A percentile compares a stretch with the other conserved stretches of the same genome.
phyloP scores from a whole-genome alignment of 1,139 yeast genomes.

The Zygosaccharomyces pseudobailii region DNA sequence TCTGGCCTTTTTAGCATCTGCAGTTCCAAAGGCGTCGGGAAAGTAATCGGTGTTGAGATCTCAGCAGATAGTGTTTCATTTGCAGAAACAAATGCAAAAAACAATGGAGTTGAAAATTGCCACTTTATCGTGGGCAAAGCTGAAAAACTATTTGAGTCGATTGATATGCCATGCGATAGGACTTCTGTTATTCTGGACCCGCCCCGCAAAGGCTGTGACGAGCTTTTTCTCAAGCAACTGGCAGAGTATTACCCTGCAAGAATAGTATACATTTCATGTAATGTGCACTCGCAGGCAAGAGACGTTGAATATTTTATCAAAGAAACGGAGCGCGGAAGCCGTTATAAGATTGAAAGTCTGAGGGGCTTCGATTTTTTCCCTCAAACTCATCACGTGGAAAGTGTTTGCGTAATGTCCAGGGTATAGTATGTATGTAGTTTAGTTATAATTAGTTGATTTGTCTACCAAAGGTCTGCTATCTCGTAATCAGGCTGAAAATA shows the following conservation, averaged over 20 bases:
- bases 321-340: conserved; percentile 55
- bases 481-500: no score
- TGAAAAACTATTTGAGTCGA: conserved; percentile 76
- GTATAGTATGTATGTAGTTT: conserved; percentile 11
- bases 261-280: conserved; percentile 90
- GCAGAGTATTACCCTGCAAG: conserved; percentile 78
- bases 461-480: background rate
- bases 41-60: conserved; percentile 90
- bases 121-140: conserved; percentile 88
- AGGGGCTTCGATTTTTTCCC: conserved; percentile 98
- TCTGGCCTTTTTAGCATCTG: conserved; percentile 90
- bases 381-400: conserved; percentile 95
- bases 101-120: conserved; percentile 72
- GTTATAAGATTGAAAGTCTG: conserved; percentile 70
- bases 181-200: conserved; percentile 95
- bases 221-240: conserved; percentile 76
- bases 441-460: background rate
- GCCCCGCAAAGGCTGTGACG: conserved; percentile 95
- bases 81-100: conserved; percentile 75
- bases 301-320: conserved; percentile 80
- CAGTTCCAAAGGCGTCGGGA: conserved; percentile 71
- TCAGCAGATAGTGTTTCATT: conserved; percentile 87
- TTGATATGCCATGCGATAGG: conserved; percentile 62
- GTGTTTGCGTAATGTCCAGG: conserved; percentile 73
- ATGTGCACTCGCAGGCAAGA: conserved; percentile 95